Base-by-base conservation (phyloP, 2,329 filamentous ascomycete species). In the Epichloe aotearoae region DNA sequence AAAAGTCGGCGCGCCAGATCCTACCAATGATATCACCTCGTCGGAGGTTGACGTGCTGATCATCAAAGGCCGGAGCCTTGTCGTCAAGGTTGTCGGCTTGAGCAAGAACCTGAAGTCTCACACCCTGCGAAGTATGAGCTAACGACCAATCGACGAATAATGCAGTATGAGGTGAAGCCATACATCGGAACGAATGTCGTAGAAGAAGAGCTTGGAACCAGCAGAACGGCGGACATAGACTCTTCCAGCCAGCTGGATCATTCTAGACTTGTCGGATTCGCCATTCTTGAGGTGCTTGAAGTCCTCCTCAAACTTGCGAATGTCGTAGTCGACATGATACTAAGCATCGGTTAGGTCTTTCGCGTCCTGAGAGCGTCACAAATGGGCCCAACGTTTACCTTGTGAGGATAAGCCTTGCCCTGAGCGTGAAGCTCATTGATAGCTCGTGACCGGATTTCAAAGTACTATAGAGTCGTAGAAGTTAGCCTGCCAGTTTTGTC, bases 71-170 rank as follows among this genome's bases (percentile, higher is more conserved):
- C 23, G 72, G 66, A 19, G 79, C 76, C 46, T 78, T 78, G 58
- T 84, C 80, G 52, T 77, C 78, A 52, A 82, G 79, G 60, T 94
- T 80, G 62, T 95, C 84, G 44, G 86, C 79, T 69, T 96, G 89
- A 65, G 88, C 94, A 76, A 97, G 88, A 56, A 97, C 82, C 73
- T 98, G 94, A 45, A 95, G 75, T 67, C 87, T 86, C 58, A 75
- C 69, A 46, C 76, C 76, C 61, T 76, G 39, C 7, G 36, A 36
- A 23, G 23, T 11, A 36, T 49, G 17, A 52, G 41, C 17, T 45
- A 37, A 44, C 20, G 44, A 45, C n/a, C 39, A 15, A 15, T 40
- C 5, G 17, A 42, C 14, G 30, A n/a, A 30, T 10, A n/a, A 39
- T 19, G 6, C 5, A 49, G 8, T 17, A 14, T 3, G 26, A 34